A percentile compares a stretch with the other conserved stretches of the same genome.
Evolutionary conservation across 257 asterid genomes (phyloP).

Genomic region (Penstemon newberryi): DNA sequence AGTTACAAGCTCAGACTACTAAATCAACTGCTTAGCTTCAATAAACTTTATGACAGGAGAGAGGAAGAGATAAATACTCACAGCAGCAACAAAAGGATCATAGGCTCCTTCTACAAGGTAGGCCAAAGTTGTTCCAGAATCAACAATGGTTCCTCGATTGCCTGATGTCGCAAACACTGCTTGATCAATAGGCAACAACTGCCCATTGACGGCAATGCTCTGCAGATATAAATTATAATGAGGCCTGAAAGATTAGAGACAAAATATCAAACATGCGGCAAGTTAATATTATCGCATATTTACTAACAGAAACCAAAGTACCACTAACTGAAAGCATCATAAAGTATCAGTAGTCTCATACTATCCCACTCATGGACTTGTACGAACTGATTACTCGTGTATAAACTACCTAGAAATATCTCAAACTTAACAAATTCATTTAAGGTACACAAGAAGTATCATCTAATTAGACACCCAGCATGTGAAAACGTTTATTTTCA

Average conservation of each 20-base stretch:
- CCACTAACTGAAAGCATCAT: conserved; percentile 20
- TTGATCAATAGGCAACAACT: conserved; percentile 64
- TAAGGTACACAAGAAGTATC: background rate
- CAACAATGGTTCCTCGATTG: conserved; percentile 73
- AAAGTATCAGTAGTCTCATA: conserved; percentile 4
- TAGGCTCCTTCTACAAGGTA: conserved; percentile 82
- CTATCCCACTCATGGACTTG: background rate
- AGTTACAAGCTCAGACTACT: conserved; percentile 2
- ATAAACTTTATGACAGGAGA: conserved; percentile 15
- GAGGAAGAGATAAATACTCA: conserved; percentile 43
- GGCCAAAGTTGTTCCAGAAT: conserved; percentile 90
- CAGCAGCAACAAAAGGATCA: conserved; percentile 76
- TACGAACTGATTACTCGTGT: background rate
- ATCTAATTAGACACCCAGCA: background rate
- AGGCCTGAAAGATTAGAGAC: conserved; percentile 52
- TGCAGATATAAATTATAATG: conserved; percentile 81
- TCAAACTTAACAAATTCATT: background rate
- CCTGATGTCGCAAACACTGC: conserved; percentile 72
- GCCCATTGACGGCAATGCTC: conserved; percentile 81
- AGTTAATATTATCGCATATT: background rate
- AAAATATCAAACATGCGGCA: conserved; percentile 22
- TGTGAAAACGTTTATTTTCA: no score
- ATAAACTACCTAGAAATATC: conserved; percentile 1
- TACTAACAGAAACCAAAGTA: conserved; percentile 6
- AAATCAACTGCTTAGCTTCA: conserved; percentile 16